Conservation (phyloP, 1,284 basidiomycete genomes). For the Malassezia equina region DNA sequence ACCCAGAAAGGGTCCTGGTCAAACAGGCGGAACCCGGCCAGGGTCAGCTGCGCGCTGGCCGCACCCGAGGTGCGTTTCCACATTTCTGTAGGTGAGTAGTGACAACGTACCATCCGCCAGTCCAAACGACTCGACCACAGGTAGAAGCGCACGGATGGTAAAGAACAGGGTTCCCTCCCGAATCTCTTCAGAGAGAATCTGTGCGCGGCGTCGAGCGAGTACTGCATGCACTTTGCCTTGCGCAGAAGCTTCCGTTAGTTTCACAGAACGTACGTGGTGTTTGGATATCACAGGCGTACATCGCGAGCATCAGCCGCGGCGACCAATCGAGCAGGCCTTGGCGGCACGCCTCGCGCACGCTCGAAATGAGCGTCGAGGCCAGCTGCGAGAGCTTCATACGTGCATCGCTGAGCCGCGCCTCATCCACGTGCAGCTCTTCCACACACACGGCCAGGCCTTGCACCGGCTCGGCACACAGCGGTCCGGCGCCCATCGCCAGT, state of each 20-base stretch:
- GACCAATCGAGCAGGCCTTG: conserved; percentile 91
- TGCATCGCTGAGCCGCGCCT: conserved; percentile 52
- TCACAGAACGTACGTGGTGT: conserved; percentile 70
- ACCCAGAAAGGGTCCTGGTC: conserved; percentile 89
- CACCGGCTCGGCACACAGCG: conserved; percentile 86
- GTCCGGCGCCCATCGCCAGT: conserved; percentile 83
- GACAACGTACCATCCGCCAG: conserved; percentile 75
- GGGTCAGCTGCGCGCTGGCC: conserved; percentile 90
- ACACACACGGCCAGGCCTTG: conserved; percentile 87
- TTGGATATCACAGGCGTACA: conserved; percentile 98
- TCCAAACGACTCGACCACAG: conserved; percentile 92
- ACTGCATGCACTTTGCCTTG: conserved; percentile 96
- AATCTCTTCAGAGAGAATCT: conserved; percentile 94
- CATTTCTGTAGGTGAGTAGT: conserved; percentile 60
- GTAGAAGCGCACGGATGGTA: conserved; percentile 77
- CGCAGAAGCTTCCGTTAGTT: conserved; percentile 67
- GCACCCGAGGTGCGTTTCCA: conserved; percentile 91
- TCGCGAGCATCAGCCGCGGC: conserved; percentile 87
- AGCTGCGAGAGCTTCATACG: conserved; percentile 58
- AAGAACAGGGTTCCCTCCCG: conserved; percentile 95
- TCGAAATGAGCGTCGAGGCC: conserved; percentile 77
- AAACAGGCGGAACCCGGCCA: conserved; percentile 60
- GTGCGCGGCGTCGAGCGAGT: conserved; percentile 75
- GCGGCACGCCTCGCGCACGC: conserved; percentile 76
- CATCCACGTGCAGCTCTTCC: conserved; percentile 60